A percentile compares a stretch with the other conserved stretches of the same genome.
Conservation (phyloP, 179 eudicot genomes). For the Patellifolia procumbens region DNA sequence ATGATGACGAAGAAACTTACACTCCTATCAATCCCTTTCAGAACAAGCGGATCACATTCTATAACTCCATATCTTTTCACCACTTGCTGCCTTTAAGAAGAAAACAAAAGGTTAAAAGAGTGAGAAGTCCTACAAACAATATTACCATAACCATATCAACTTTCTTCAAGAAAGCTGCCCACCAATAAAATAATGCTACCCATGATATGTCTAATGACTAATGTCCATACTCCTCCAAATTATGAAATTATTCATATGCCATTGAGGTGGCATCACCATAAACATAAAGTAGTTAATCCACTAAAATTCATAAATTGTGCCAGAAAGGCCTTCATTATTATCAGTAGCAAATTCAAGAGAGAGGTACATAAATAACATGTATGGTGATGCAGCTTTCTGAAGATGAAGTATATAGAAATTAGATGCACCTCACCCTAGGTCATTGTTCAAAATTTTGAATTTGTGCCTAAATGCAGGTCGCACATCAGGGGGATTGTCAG, state of each 20-base stretch:
- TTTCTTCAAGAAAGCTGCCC: slow-evolving; percentile 16
- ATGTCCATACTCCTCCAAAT: neutral
- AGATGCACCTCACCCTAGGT: slow-evolving; percentile 56
- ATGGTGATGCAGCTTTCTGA: slow-evolving; percentile 14
- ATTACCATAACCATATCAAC: neutral
- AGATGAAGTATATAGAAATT: slow-evolving; percentile 17
- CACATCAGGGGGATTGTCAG: slow-evolving; percentile 77
- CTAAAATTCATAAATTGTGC: neutral
- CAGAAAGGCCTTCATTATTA: neutral
- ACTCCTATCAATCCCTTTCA: slow-evolving; percentile 66
- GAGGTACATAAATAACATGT: slow-evolving; percentile 1
- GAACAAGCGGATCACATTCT: slow-evolving; percentile 79
- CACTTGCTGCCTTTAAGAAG: slow-evolving; percentile 53
- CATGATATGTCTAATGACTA: neutral
- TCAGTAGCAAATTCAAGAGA: neutral
- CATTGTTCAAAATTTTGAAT: slow-evolving; percentile 53
- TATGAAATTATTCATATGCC: neutral
- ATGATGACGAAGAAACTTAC: slow-evolving; percentile 49
- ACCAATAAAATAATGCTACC: neutral
- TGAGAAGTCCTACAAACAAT: slow-evolving; percentile 14
- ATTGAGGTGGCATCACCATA: neutral
- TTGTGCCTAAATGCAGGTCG: slow-evolving; percentile 84
- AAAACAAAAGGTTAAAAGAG: slow-evolving; percentile 20
- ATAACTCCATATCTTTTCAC: slow-evolving; percentile 72
- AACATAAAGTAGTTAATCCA: neutral